Evolutionary conservation across 2,329 filamentous ascomycete species (phyloP).

Genomic region (Aspergillus ibericus): DNA sequence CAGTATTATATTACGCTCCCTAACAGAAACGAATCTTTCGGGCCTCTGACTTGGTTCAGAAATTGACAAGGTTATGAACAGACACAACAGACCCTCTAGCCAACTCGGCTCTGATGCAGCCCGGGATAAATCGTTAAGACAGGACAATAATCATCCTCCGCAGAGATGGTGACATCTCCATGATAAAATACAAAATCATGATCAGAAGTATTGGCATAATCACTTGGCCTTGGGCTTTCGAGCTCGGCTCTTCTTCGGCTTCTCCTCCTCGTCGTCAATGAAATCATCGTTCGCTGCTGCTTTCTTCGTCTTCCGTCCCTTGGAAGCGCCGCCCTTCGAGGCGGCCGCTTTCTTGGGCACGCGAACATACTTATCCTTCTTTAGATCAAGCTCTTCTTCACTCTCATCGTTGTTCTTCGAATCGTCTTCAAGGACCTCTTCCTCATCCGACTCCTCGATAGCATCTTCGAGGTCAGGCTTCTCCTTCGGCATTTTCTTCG

Average conservation of each 20-base stretch:
- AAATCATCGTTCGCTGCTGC: conserved; percentile 28
- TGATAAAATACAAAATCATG: conserved; percentile 8
- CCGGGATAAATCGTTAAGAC: not conserved
- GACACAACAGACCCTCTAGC: too few relatives aligned
- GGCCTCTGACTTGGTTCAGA: too few relatives aligned
- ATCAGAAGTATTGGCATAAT: not conserved
- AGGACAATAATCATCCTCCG: not conserved
- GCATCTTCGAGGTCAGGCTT: conserved; percentile 95
- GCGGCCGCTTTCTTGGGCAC: conserved; percentile 69
- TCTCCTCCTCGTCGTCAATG: conserved; percentile 47
- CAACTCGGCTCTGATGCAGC: too few relatives aligned
- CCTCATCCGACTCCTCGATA: conserved; percentile 84
- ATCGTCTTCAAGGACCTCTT: conserved; percentile 57
- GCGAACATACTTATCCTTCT: conserved; percentile 96
- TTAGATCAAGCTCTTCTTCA: conserved; percentile 78
- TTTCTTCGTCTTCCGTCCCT: conserved; percentile 57
- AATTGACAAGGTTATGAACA: too few relatives aligned
- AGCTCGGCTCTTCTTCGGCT: conserved; percentile 54
- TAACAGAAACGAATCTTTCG: too few relatives aligned
- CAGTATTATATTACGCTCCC: too few relatives aligned
- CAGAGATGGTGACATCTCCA: not conserved
- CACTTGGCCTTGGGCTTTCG: conserved; percentile 31
- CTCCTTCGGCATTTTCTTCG: conserved; percentile 70
- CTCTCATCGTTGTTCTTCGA: conserved; percentile 66
- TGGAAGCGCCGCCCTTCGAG: conserved; percentile 42